phyloP scores from a whole-genome alignment of 202 grass and related monocot genomes.

The Sporobolus alterniflorus region DNA sequence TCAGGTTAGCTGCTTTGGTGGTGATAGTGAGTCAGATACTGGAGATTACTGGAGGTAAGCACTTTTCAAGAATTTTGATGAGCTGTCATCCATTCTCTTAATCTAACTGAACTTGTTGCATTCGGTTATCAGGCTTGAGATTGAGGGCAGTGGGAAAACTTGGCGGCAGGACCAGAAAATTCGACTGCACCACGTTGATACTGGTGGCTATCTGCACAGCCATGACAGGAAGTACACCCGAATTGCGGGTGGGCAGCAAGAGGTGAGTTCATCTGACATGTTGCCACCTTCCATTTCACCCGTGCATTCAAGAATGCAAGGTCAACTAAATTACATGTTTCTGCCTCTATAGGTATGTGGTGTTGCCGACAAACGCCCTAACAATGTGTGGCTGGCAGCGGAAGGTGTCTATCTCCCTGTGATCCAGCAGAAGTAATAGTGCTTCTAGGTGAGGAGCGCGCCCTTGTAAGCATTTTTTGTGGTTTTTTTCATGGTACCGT shows the following conservation, averaged over 20 bases:
- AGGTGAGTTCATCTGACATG: conserved; percentile 50
- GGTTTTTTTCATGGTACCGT: conserved; percentile 1
- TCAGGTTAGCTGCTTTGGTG: conserved; percentile 93
- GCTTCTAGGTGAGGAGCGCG: neutral
- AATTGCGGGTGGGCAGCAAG: conserved; percentile 91
- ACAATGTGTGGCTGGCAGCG: conserved; percentile 84
- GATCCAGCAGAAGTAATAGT: conserved; percentile 48
- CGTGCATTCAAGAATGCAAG: neutral
- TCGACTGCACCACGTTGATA: conserved; percentile 76
- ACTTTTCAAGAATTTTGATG: conserved; percentile 5
- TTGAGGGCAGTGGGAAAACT: conserved; percentile 66
- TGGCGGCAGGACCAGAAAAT: conserved; percentile 87
- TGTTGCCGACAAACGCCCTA: conserved; percentile 71
- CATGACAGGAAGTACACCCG: conserved; percentile 88
- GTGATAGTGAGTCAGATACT: conserved; percentile 77
- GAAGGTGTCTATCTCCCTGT: conserved; percentile 78
- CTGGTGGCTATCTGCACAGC: conserved; percentile 81
- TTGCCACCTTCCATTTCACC: neutral
- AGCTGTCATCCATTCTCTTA: neutral
- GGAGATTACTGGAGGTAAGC: conserved; percentile 90
- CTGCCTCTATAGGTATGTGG: conserved; percentile 74
- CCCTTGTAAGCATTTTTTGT: neutral
- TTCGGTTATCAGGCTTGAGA: conserved; percentile 62
- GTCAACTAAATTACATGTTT: neutral
- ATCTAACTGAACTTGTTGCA: conserved; percentile 9